Conservation (phyloP, 2,329 filamentous ascomycete genomes). For the Paecilomyces formosus region DNA sequence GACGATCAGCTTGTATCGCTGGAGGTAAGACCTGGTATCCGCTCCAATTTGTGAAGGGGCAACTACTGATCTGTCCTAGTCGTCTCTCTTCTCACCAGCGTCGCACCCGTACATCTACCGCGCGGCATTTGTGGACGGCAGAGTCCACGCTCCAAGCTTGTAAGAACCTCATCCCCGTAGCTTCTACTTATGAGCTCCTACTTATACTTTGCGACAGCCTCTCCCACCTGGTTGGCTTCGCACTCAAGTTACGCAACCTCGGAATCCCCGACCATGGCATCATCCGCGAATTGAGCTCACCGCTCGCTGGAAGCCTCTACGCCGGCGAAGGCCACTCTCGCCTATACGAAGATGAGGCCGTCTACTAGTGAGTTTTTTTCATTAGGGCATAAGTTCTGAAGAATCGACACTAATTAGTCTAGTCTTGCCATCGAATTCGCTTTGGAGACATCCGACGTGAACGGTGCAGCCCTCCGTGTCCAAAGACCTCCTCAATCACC, state of each 20-base stretch:
- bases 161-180: slow-evolving; percentile 24
- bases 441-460: slow-evolving; percentile 59
- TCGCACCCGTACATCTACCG: slow-evolving; percentile 90
- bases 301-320: slow-evolving; percentile 85
- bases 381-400: background rate
- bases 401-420: background rate
- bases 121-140: slow-evolving; percentile 91
- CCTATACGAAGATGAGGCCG: slow-evolving; percentile 79
- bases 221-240: slow-evolving; percentile 85
- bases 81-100: slow-evolving; percentile 76
- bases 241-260: slow-evolving; percentile 86
- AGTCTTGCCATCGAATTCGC: slow-evolving; percentile 64
- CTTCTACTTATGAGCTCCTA: slow-evolving; percentile 7
- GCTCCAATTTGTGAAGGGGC: background rate
- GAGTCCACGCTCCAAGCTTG: slow-evolving; percentile 89
- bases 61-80: slow-evolving; percentile 40
- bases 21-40: slow-evolving; percentile 52
- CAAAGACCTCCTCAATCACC: slow-evolving; percentile 39
- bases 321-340: slow-evolving; percentile 88
- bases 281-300: slow-evolving; percentile 78
- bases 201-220: slow-evolving; percentile 43
- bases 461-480: slow-evolving; percentile 43
- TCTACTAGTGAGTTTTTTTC: slow-evolving; percentile 59
- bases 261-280: slow-evolving; percentile 90
- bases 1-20: slow-evolving; percentile 94